Evolutionary conservation across 441 rosid species (phyloP).

Genomic region (Sinapis alba): DNA sequence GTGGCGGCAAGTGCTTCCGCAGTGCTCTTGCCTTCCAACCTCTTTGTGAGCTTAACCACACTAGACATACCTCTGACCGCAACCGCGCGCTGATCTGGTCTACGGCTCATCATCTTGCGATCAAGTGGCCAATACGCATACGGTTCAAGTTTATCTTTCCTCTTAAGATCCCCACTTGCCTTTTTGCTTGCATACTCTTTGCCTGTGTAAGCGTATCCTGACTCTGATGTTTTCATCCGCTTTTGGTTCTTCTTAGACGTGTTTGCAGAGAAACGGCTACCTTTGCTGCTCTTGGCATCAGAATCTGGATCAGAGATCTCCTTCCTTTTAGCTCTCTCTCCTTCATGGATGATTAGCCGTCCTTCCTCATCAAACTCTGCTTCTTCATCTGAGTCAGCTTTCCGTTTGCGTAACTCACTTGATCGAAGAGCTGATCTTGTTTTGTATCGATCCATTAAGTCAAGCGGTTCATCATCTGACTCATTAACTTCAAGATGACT

Average conservation of each 20-base stretch:
- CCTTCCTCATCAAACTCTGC: slow-evolving; percentile 84
- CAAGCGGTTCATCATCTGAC: slow-evolving; percentile 90
- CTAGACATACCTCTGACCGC: slow-evolving; percentile 90
- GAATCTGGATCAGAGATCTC: slow-evolving; percentile 45
- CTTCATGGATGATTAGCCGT: slow-evolving; percentile 66
- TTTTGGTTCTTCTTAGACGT: slow-evolving; percentile 66
- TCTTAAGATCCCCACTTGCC: slow-evolving; percentile 83
- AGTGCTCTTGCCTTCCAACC: slow-evolving; percentile 74
- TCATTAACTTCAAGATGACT: slow-evolving; percentile 81
- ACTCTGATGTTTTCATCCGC: slow-evolving; percentile 66
- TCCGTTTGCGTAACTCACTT: slow-evolving; percentile 56
- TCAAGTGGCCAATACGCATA: slow-evolving; percentile 98
- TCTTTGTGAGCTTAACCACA: slow-evolving; percentile 75
- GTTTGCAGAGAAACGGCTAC: slow-evolving; percentile 49
- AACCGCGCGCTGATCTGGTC: slow-evolving; percentile 84
- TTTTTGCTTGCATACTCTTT: slow-evolving; percentile 87
- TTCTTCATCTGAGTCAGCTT: slow-evolving; percentile 81
- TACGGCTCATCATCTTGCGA: slow-evolving; percentile 93
- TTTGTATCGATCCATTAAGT: slow-evolving; percentile 77
- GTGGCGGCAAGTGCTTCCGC: slow-evolving; percentile 41
- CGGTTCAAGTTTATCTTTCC: slow-evolving; percentile 92
- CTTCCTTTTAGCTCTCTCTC: slow-evolving; percentile 50
- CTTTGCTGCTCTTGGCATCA: slow-evolving; percentile 66
- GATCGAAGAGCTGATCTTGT: slow-evolving; percentile 80
- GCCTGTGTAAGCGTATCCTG: slow-evolving; percentile 92